Evolutionary conservation across 768 basidiomycete species (phyloP).

Genomic region (Amanita phalloides): DNA sequence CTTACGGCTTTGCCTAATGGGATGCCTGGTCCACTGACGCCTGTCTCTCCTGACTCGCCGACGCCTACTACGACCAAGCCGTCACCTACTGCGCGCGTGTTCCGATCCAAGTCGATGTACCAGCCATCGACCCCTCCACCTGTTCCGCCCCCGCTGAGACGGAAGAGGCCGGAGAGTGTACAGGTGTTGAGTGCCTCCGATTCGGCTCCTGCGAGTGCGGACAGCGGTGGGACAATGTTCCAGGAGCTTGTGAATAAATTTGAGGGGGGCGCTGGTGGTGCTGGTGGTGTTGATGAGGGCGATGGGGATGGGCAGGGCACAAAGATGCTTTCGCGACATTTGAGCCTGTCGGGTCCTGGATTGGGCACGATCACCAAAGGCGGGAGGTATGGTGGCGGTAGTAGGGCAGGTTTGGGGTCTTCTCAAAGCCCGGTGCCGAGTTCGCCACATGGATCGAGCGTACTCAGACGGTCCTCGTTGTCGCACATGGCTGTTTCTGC

Average conservation of each 20-base stretch:
- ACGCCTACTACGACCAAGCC: neutral
- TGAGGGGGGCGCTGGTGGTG: neutral
- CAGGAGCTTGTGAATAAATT: slow-evolving; percentile 3
- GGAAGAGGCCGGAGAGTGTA: slow-evolving; percentile 54
- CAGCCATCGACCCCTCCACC: slow-evolving; percentile 25
- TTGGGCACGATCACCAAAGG: too few species aligned
- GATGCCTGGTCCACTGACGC: neutral
- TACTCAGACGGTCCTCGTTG: neutral
- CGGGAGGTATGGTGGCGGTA: too few species aligned
- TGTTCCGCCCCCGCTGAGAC: slow-evolving; percentile 31
- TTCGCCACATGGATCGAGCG: neutral
- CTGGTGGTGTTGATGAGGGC: neutral
- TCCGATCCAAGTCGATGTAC: slow-evolving; percentile 47
- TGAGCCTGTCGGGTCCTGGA: neutral
- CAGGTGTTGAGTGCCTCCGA: slow-evolving; percentile 23
- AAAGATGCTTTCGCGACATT: slow-evolving; percentile 3
- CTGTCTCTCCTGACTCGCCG: slow-evolving; percentile 7
- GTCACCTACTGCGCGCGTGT: slow-evolving; percentile 13
- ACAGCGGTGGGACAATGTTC: neutral
- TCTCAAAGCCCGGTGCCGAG: too few species aligned
- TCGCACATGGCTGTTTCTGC: neutral
- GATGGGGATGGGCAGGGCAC: neutral
- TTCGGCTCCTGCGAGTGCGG: too few species aligned
- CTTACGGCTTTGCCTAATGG: neutral
- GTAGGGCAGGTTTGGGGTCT: too few species aligned